Conservation (phyloP, 345 rosid species). For the Eucalyptus sp. region DNA sequence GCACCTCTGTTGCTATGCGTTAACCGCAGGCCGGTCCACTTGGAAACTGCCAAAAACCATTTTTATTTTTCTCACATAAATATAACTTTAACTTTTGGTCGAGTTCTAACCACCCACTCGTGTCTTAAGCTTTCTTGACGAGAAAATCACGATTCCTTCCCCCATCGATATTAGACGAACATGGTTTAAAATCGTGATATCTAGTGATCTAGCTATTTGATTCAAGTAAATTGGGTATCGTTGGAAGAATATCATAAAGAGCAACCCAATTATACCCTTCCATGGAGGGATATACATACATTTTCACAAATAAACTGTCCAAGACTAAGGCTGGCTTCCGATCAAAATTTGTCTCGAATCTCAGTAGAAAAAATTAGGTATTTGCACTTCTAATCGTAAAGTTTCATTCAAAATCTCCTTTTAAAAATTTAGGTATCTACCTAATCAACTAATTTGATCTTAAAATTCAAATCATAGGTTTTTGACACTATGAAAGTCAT, state of each 20-base stretch:
- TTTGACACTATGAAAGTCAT: neutral
- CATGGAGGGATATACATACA: neutral
- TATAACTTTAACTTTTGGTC: too few relatives aligned
- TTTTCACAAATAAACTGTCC: too few relatives aligned
- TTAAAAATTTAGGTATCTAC: neutral
- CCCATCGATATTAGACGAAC: neutral
- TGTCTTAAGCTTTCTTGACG: neutral
- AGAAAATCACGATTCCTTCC: neutral
- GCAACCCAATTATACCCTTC: neutral
- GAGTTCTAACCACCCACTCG: neutral
- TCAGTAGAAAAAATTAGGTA: neutral
- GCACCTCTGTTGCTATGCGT: too few relatives aligned
- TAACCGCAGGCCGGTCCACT: too few relatives aligned
- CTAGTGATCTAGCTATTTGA: neutral
- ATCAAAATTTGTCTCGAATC: neutral
- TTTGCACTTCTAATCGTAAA: neutral
- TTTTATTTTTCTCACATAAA: too few relatives aligned
- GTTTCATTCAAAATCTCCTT: neutral
- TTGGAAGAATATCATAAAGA: neutral
- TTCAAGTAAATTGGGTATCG: neutral
- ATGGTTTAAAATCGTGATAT: neutral
- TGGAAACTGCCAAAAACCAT: too few relatives aligned
- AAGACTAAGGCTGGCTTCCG: too few relatives aligned
- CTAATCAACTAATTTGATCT: too few relatives aligned
- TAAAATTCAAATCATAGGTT: too few relatives aligned